Evolutionary conservation across 2,329 filamentous ascomycete species (phyloP).

Genomic region (Phaeophleospora eucalypticola): DNA sequence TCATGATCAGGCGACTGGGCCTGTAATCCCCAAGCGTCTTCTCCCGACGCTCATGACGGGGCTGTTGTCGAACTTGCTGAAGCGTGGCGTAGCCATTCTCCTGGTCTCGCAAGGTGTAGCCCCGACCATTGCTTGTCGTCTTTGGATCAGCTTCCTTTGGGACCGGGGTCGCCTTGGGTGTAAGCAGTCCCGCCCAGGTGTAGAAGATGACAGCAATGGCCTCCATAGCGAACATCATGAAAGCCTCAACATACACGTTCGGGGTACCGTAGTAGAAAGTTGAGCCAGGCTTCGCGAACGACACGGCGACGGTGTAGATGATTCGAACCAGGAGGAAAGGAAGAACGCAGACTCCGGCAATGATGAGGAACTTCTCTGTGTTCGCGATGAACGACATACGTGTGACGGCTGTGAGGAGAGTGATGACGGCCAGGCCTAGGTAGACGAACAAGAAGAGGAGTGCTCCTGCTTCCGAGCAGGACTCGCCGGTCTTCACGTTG

Average conservation of each 20-base stretch:
- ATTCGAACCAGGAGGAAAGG: constrained; percentile 34
- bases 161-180: constrained; percentile 12
- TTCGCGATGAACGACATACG: constrained; percentile 8
- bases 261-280: constrained; percentile 19
- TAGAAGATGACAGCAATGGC: constrained; percentile 21
- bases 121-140: constrained; percentile 1
- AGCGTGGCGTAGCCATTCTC: background rate
- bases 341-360: constrained; percentile 24
- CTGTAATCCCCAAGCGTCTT: constrained; percentile 15
- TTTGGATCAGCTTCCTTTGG: background rate
- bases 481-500: constrained; percentile 13
- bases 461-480: constrained; percentile 15
- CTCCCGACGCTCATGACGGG: constrained; percentile 1
- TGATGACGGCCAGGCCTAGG: constrained; percentile 13
- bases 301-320: constrained; percentile 29
- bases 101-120: background rate
- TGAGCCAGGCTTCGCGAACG: constrained; percentile 16
- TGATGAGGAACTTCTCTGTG: constrained; percentile 22
- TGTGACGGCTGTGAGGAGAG: constrained; percentile 10
- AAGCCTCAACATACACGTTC: constrained; percentile 21
- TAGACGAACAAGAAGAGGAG: constrained; percentile 24
- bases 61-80: background rate
- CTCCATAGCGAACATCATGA: constrained; percentile 30
- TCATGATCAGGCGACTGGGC: constrained; percentile 16
- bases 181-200: constrained; percentile 20